Percentiles rank a stretch among this genome's conserved stretches.
phyloP scores from a whole-genome alignment of 768 basidiomycete species.

The Lactarius deliciosus region DNA sequence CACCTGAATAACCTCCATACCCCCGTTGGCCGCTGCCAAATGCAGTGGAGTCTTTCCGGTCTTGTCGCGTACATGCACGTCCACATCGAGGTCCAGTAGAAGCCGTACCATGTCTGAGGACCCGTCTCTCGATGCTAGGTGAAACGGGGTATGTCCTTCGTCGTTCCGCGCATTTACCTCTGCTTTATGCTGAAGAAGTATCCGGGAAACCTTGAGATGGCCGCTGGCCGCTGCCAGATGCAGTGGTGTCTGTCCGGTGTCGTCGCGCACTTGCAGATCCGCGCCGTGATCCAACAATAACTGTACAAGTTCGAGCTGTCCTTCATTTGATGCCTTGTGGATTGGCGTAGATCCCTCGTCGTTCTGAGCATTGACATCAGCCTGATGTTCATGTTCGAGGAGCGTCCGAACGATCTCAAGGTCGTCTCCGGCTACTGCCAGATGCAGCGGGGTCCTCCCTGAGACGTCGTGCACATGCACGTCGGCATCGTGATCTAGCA shows the following conservation, averaged over 20 bases:
- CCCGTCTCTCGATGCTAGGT: background rate
- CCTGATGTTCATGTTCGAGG: background rate
- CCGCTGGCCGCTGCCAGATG: background rate
- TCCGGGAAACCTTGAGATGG: background rate
- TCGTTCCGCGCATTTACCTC: background rate
- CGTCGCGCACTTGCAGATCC: background rate
- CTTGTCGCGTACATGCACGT: background rate
- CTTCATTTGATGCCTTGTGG: background rate
- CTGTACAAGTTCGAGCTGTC: background rate
- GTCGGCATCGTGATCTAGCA: background rate
- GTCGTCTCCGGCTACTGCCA: background rate
- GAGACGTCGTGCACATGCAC: background rate
- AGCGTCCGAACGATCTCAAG: background rate
- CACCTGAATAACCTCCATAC: background rate
- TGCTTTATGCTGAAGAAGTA: background rate
- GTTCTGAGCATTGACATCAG: background rate
- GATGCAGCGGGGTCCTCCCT: background rate
- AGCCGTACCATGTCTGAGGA: background rate
- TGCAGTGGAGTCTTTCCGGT: background rate
- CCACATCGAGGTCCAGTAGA: background rate
- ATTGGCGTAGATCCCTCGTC: background rate
- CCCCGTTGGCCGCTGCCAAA: background rate
- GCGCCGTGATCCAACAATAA: background rate
- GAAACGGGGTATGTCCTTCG: background rate
- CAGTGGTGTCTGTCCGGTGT: background rate